Conservation (phyloP, 441 rosid species). For the Adansonia rubrostipa region DNA sequence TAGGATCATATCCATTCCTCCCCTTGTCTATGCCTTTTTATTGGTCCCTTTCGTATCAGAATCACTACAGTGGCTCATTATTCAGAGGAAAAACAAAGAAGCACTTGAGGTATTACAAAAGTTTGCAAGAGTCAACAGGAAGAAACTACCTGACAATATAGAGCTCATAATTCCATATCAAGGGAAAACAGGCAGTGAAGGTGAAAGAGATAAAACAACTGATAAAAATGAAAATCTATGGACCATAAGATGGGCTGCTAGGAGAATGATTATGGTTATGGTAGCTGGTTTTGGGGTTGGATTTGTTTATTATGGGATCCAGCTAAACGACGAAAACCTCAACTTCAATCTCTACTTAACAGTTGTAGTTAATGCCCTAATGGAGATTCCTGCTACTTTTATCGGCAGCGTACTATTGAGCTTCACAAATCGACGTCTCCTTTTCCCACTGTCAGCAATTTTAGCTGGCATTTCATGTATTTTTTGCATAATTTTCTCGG, state of each 20-base stretch:
- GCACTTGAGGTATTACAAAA: constrained; percentile 52
- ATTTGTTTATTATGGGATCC: constrained; percentile 72
- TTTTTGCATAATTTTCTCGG: constrained; percentile 55
- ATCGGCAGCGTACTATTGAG: constrained; percentile 51
- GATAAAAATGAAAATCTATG: constrained; percentile 47
- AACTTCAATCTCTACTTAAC: constrained; percentile 59
- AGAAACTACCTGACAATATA: constrained; percentile 49
- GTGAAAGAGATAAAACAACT: not conserved
- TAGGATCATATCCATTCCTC: constrained; percentile 48
- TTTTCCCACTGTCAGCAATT: constrained; percentile 50
- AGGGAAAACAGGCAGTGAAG: constrained; percentile 1
- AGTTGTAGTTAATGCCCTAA: constrained; percentile 56
- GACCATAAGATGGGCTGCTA: constrained; percentile 65
- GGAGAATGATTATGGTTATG: constrained; percentile 59
- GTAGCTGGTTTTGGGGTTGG: constrained; percentile 66
- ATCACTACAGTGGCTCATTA: constrained; percentile 75
- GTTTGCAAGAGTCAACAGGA: constrained; percentile 52
- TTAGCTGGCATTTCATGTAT: constrained; percentile 50
- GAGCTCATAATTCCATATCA: constrained; percentile 40
- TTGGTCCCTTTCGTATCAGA: constrained; percentile 58
- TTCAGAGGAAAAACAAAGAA: constrained; percentile 53
- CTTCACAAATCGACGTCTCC: constrained; percentile 50
- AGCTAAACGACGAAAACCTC: constrained; percentile 63
- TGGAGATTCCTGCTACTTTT: constrained; percentile 77
- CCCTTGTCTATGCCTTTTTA: constrained; percentile 48